Conservation (phyloP, 805 yeast genomes). For the Torulaspora indica region DNA sequence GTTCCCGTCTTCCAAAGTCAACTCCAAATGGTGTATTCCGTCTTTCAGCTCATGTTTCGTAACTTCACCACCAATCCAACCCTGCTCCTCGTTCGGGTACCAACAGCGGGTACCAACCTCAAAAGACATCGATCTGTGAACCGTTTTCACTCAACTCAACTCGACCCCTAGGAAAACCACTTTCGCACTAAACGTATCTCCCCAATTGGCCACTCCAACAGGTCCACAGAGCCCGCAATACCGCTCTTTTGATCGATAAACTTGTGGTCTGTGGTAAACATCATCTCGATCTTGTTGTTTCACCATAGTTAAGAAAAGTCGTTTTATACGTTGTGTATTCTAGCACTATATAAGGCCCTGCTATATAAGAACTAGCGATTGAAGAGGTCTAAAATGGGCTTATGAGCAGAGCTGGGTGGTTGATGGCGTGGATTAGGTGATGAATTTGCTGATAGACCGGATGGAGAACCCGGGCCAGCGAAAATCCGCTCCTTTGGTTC, state of each 20-base stretch:
- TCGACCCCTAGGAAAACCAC: neutral
- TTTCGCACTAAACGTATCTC: neutral
- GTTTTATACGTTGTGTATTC: neutral
- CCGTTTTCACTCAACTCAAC: neutral
- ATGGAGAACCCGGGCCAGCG: constrained; percentile 13
- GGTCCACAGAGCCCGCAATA: neutral
- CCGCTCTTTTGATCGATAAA: neutral
- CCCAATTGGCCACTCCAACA: neutral
- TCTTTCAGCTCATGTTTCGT: constrained; percentile 40
- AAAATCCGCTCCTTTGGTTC: constrained; percentile 5
- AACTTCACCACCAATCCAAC: constrained; percentile 71
- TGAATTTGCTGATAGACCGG: constrained; percentile 13
- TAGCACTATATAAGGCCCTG: too few relatives aligned
- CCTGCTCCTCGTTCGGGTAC: constrained; percentile 64
- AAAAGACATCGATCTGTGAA: constrained; percentile 33
- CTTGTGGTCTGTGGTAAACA: neutral
- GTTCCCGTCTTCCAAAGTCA: constrained; percentile 49
- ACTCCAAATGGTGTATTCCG: constrained; percentile 45
- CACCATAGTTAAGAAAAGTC: neutral
- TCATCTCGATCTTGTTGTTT: constrained; percentile 2
- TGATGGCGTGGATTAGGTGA: neutral
- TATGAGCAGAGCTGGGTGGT: neutral
- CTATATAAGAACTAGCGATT: too few relatives aligned
- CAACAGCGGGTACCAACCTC: constrained; percentile 68
- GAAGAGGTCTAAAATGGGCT: neutral